Percentiles rank a stretch among this genome's conserved stretches.
Conservation (phyloP, 2,329 filamentous ascomycete species). For the Ceratocystis diversiconidia region DNA sequence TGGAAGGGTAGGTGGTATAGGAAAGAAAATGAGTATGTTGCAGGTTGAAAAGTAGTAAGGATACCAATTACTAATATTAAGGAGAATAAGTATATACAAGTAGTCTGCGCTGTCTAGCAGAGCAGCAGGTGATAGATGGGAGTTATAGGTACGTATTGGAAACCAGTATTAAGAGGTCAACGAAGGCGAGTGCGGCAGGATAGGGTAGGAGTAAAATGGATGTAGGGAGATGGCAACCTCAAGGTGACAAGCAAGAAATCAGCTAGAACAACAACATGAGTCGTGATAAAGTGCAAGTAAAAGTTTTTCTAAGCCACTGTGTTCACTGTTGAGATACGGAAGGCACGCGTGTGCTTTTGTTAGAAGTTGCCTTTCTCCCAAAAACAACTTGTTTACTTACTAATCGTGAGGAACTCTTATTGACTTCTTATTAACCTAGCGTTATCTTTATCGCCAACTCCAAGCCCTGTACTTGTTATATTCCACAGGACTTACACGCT, state of each 20-base stretch:
- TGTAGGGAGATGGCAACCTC: not conserved
- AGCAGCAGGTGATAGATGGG: not conserved
- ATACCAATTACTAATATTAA: not conserved
- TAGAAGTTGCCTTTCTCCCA: not conserved
- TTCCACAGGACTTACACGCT: not conserved
- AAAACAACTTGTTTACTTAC: not conserved
- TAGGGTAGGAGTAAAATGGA: not conserved
- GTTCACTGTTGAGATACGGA: not conserved
- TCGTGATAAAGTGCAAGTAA: not conserved
- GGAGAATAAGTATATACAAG: not conserved
- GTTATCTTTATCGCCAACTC: not conserved
- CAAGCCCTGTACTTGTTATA: not conserved
- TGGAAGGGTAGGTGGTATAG: not conserved
- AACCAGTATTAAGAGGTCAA: not conserved
- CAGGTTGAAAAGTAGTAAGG: not conserved
- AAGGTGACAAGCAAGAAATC: not conserved
- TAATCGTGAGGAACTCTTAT: not conserved
- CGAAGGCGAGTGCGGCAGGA: not conserved
- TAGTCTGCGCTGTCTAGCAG: not conserved
- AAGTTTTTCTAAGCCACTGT: not conserved
- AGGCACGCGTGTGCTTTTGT: not conserved
- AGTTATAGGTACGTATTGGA: not conserved
- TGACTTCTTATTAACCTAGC: not conserved
- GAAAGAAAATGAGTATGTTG: not conserved
- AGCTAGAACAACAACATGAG: not conserved